phyloP scores from a whole-genome alignment of 2,329 filamentous ascomycete species.

The Arthrobotrys conoides region DNA sequence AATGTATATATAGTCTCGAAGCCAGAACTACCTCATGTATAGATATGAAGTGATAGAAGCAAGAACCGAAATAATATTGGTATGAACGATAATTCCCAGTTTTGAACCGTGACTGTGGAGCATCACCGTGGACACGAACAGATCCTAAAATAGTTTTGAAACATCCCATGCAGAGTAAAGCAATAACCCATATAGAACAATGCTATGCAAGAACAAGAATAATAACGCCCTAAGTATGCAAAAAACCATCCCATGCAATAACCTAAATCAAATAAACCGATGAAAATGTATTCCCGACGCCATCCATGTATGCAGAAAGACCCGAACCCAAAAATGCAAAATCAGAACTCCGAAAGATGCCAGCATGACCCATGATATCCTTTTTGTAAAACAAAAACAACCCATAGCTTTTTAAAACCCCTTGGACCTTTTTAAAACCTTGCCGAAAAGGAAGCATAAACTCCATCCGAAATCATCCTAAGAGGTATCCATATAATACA shows the following conservation, averaged over 20 bases:
- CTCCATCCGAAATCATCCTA: neutral
- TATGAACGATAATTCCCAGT: too few species aligned
- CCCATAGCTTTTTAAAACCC: neutral
- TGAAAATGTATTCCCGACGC: neutral
- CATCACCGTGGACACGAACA: too few species aligned
- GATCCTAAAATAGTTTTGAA: neutral
- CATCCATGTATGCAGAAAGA: neutral
- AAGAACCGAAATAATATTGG: too few species aligned
- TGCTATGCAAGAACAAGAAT: neutral
- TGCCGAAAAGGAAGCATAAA: neutral
- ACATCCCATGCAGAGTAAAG: neutral
- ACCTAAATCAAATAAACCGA: neutral
- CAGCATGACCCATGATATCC: slow-evolving; percentile 17
- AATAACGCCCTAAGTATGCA: neutral
- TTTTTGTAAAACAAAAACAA: neutral
- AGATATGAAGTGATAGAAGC: too few species aligned
- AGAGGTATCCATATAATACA: neutral
- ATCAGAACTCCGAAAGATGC: slow-evolving; percentile 7
- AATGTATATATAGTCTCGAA: too few species aligned
- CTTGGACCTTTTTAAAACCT: neutral
- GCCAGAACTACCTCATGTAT: too few species aligned
- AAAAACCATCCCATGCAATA: neutral
- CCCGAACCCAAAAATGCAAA: neutral
- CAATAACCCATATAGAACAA: neutral
- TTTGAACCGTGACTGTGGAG: too few species aligned